Conservation (phyloP, 495 filamentous ascomycete species). For the Lophium mytilinum region DNA sequence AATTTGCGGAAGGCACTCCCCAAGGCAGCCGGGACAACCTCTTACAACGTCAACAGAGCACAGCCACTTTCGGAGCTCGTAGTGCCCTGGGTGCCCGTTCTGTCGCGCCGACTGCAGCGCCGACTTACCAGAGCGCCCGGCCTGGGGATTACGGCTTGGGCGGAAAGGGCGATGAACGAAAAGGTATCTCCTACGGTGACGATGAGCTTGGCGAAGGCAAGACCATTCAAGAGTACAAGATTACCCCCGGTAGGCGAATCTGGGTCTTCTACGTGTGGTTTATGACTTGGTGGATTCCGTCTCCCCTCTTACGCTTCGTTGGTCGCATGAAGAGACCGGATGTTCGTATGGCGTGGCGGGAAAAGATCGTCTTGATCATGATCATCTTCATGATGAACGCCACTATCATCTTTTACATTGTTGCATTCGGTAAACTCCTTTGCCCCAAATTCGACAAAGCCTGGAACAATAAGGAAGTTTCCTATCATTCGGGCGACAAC, state of each 20-base stretch:
- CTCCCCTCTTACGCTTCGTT: constrained; percentile 65
- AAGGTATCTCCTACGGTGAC: constrained; percentile 60
- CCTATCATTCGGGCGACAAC: constrained; percentile 56
- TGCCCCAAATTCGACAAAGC: constrained; percentile 91
- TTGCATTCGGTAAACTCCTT: constrained; percentile 71
- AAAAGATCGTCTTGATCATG: constrained; percentile 77
- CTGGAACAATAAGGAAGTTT: constrained; percentile 69
- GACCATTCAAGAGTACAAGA: constrained; percentile 62
- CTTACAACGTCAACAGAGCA: constrained; percentile 50
- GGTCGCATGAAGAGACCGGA: constrained; percentile 97
- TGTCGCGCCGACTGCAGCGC: constrained; percentile 60
- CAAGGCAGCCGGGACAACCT: constrained; percentile 67
- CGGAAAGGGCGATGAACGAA: constrained; percentile 70
- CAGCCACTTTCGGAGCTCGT: constrained; percentile 51
- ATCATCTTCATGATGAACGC: constrained; percentile 80
- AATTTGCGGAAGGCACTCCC: constrained; percentile 51
- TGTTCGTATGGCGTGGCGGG: constrained; percentile 93
- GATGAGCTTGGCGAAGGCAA: constrained; percentile 68
- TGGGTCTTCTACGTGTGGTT: constrained; percentile 82
- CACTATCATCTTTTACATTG: constrained; percentile 84
- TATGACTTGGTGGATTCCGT: constrained; percentile 92
- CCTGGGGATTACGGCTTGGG: constrained; percentile 83
- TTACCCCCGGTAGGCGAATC: constrained; percentile 52
- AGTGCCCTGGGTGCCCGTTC: constrained; percentile 55
- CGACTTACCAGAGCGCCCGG: constrained; percentile 43